Evolutionary conservation across 2,329 filamentous ascomycete species (phyloP).

Genomic region (Sordariomycetes sp.): DNA sequence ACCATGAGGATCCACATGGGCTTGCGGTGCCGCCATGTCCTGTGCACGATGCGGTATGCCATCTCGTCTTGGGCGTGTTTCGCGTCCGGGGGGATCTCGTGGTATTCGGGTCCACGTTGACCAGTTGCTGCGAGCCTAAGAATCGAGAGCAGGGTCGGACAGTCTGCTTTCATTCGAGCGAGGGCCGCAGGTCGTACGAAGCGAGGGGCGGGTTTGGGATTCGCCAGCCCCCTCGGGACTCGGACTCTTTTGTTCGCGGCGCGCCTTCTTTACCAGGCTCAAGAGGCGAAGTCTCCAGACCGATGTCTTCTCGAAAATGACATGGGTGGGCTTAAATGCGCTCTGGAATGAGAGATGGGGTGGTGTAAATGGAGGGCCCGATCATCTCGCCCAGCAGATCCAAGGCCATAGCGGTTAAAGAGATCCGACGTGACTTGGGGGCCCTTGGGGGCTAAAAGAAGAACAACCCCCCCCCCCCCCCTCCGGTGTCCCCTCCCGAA

Average conservation of each 20-base stretch:
- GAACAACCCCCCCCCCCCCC: neutral
- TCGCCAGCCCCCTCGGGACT: neutral
- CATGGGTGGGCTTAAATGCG: neutral
- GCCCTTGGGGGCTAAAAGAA: no score
- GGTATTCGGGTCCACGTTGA: neutral
- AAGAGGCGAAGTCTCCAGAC: neutral
- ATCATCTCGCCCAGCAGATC: neutral
- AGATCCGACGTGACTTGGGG: neutral
- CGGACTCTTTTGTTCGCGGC: neutral
- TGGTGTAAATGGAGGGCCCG: neutral
- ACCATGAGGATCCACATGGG: slow-evolving; percentile 51
- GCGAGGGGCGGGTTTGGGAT: neutral
- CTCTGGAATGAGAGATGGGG: neutral
- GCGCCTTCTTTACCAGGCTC: neutral
- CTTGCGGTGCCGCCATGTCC: slow-evolving; percentile 42
- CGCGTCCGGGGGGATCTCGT: neutral
- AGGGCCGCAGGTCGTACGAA: neutral
- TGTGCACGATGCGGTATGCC: slow-evolving; percentile 42
- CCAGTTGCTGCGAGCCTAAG: neutral
- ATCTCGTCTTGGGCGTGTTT: slow-evolving; percentile 1
- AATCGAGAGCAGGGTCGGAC: neutral
- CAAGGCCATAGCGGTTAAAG: neutral
- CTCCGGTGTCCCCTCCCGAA: neutral
- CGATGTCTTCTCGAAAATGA: neutral
- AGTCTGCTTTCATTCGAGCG: neutral